Evolutionary conservation across 805 yeast species (phyloP).

Genomic region (Komagataella ulmi): DNA sequence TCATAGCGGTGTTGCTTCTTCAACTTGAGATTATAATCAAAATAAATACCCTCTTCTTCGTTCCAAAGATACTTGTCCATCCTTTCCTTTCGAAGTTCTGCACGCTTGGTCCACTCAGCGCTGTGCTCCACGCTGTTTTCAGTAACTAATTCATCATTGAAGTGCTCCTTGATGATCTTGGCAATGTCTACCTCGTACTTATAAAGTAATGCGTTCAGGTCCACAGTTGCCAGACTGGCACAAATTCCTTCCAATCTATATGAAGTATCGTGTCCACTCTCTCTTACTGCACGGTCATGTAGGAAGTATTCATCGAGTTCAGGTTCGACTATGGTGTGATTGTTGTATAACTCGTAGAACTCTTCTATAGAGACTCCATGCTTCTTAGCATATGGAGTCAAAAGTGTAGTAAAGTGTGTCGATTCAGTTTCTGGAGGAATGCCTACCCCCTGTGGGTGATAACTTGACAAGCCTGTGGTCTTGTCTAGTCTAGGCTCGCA

Average conservation of each 20-base stretch:
- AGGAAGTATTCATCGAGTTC: slow-evolving; percentile 77
- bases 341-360: slow-evolving; percentile 59
- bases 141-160: slow-evolving; percentile 31
- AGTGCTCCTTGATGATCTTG: slow-evolving; percentile 37
- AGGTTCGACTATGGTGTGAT: slow-evolving; percentile 55
- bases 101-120: slow-evolving; percentile 47
- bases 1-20: slow-evolving; percentile 52
- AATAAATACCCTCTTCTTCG: slow-evolving; percentile 62
- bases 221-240: slow-evolving; percentile 84
- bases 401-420: slow-evolving; percentile 66
- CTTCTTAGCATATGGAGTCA: slow-evolving; percentile 57
- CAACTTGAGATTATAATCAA: slow-evolving; percentile 64
- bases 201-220: slow-evolving; percentile 72
- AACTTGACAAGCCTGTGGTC: slow-evolving; percentile 71
- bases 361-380: slow-evolving; percentile 42
- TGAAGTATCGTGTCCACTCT: slow-evolving; percentile 92
- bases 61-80: slow-evolving; percentile 76
- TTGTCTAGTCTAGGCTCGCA: slow-evolving; percentile 59
- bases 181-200: slow-evolving; percentile 87
- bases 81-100: slow-evolving; percentile 35
- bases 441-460: slow-evolving; percentile 85
- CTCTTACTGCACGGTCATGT: slow-evolving; percentile 92
- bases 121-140: slow-evolving; percentile 30
- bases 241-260: slow-evolving; percentile 84
- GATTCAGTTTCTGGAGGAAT: slow-evolving; percentile 95